These are phyloP conservation scores for Camellia lanceoleosa DNA, from an alignment of 148 eudicot genomes.

Conservation along the genomic window DNA sequence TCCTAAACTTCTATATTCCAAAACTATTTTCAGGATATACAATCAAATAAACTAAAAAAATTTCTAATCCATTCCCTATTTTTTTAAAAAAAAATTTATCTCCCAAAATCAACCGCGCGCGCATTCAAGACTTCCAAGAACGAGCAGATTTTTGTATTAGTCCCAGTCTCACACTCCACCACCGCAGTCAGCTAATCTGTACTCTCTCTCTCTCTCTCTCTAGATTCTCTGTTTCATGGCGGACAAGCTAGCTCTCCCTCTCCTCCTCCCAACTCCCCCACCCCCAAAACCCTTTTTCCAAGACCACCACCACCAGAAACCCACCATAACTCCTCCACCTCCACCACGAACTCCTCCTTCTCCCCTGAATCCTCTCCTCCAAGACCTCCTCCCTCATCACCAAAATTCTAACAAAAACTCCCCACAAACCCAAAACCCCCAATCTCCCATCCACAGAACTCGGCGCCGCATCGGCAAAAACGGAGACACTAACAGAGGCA, in stretches of 20 bases:
- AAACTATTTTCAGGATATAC: too few species aligned
- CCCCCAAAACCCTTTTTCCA: slow-evolving; percentile 53
- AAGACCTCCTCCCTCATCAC: slow-evolving; percentile 28
- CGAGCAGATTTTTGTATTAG: too few species aligned
- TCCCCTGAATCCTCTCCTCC: slow-evolving; percentile 39
- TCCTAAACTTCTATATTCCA: too few species aligned
- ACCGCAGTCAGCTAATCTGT: too few species aligned
- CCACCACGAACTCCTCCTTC: background rate
- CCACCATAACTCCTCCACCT: slow-evolving; percentile 19
- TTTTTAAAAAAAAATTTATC: too few species aligned
- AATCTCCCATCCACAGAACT: slow-evolving; percentile 25
- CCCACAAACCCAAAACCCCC: slow-evolving; percentile 10
- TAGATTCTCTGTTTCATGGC: slow-evolving; percentile 52
- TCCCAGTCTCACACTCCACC: too few species aligned
- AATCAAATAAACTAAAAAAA: too few species aligned
- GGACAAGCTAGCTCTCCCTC: slow-evolving; percentile 57
- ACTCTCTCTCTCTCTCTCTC: background rate
- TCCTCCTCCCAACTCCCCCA: slow-evolving; percentile 54
- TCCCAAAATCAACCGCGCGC: too few species aligned
- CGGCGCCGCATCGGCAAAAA: slow-evolving; percentile 60
- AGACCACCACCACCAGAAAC: slow-evolving; percentile 20
- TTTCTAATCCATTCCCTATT: too few species aligned
- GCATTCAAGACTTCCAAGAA: too few species aligned
- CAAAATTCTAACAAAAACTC: slow-evolving; percentile 22
- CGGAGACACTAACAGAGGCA: slow-evolving; percentile 69